Percentiles rank a stretch among this genome's conserved stretches.
Evolutionary conservation across 495 filamentous ascomycete genomes (phyloP).

Genomic region (Daldinia decipiens): DNA sequence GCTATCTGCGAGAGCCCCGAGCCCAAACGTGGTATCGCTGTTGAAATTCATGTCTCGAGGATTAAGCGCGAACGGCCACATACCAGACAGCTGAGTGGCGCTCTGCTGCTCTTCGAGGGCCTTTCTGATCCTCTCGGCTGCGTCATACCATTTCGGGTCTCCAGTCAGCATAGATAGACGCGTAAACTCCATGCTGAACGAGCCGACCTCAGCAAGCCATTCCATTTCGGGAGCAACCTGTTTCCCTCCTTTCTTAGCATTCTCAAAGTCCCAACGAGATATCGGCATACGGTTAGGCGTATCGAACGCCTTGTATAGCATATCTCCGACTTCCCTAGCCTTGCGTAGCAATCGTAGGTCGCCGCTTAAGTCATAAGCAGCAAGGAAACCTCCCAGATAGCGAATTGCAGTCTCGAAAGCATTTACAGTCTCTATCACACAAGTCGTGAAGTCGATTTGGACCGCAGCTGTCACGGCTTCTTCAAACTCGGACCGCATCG

Average conservation of each 20-base stretch:
- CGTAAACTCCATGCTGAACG: slow-evolving; percentile 84
- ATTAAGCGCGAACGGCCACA: slow-evolving; percentile 53
- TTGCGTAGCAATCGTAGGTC: slow-evolving; percentile 72
- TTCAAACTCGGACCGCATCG: slow-evolving; percentile 82
- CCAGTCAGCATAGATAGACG: slow-evolving; percentile 82
- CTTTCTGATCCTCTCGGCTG: slow-evolving; percentile 78
- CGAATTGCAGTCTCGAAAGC: slow-evolving; percentile 84
- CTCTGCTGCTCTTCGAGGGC: slow-evolving; percentile 74
- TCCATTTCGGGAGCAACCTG: slow-evolving; percentile 65
- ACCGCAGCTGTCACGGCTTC: slow-evolving; percentile 76
- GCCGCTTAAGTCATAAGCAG: slow-evolving; percentile 80
- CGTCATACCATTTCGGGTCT: slow-evolving; percentile 84
- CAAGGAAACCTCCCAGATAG: slow-evolving; percentile 81
- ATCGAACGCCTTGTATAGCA: slow-evolving; percentile 85
- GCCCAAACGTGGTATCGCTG: slow-evolving; percentile 63
- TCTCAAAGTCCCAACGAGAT: slow-evolving; percentile 72
- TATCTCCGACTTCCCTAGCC: slow-evolving; percentile 79
- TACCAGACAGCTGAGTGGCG: slow-evolving; percentile 73
- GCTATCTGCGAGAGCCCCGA: slow-evolving; percentile 85
- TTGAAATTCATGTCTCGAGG: slow-evolving; percentile 44
- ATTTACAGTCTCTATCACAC: slow-evolving; percentile 62
- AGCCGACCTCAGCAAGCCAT: slow-evolving; percentile 77
- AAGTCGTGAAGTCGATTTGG: slow-evolving; percentile 84
- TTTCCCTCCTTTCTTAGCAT: slow-evolving; percentile 79
- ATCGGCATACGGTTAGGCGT: slow-evolving; percentile 90